These are phyloP conservation scores for Beauveria rudraprayagi DNA, from an alignment of 2,329 filamentous ascomycete species.

Conservation along the genomic window DNA sequence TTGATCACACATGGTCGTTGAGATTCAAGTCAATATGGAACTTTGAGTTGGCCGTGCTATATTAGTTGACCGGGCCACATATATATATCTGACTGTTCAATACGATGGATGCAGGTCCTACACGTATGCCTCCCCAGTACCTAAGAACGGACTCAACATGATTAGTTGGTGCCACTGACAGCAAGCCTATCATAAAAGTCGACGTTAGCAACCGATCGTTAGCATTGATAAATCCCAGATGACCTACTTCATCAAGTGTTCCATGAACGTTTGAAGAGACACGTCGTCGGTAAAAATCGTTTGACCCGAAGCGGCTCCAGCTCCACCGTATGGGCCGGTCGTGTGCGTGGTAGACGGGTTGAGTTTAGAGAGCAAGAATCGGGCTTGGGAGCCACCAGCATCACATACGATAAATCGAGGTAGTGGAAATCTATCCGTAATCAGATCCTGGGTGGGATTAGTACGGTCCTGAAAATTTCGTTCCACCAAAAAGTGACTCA, in stretches of 20 bases:
- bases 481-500: constrained; percentile 36
- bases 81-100: too few species aligned
- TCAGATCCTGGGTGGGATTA: constrained; percentile 63
- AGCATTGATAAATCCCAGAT: constrained; percentile 8
- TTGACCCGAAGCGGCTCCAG: constrained; percentile 77
- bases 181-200: constrained; percentile 37
- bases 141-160: neutral
- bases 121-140: neutral
- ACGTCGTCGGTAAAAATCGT: constrained; percentile 99
- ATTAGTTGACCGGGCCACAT: too few species aligned
- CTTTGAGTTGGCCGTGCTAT: too few species aligned
- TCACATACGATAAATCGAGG: constrained; percentile 98
- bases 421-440: constrained; percentile 94
- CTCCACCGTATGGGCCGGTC: constrained; percentile 82
- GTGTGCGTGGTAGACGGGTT: constrained; percentile 98
- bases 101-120: too few species aligned
- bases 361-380: constrained; percentile 92
- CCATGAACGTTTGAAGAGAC: constrained; percentile 97
- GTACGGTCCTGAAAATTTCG: neutral
- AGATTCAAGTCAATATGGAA: too few species aligned
- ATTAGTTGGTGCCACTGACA: constrained; percentile 53
- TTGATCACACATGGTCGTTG: too few species aligned
- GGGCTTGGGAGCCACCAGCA: constrained; percentile 93
- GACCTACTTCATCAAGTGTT: constrained; percentile 95
- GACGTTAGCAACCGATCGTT: constrained; percentile 9